Conservation (phyloP, 306 rosid genomes). For the Cicer chorassanicum region DNA sequence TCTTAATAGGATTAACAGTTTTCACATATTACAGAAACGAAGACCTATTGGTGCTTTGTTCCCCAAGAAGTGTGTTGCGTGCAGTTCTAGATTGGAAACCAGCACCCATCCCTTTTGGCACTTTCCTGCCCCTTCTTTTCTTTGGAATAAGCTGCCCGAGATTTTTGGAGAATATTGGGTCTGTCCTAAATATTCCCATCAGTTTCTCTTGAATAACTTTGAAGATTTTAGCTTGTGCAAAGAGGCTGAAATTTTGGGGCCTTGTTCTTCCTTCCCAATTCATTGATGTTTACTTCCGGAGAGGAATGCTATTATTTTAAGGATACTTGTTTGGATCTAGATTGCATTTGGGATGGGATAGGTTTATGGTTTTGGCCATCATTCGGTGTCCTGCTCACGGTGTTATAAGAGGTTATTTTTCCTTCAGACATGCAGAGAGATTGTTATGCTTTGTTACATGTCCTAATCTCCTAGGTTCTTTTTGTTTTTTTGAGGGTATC, state of each 20-base stretch:
- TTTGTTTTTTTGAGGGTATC: not conserved
- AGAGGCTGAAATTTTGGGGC: no score
- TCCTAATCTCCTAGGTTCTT: not conserved
- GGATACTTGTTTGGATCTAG: not conserved
- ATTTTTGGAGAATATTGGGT: not conserved
- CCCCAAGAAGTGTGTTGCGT: not conserved
- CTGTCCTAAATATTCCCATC: not conserved
- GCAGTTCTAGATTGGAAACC: slow-evolving; percentile 6
- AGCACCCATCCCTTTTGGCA: not conserved
- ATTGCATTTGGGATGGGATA: not conserved
- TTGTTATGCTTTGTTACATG: slow-evolving; percentile 15
- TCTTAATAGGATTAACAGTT: slow-evolving; percentile 14
- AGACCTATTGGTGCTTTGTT: not conserved
- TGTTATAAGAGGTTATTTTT: not conserved
- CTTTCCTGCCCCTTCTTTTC: not conserved
- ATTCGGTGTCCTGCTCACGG: not conserved
- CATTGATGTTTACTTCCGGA: not conserved
- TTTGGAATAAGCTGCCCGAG: slow-evolving; percentile 7
- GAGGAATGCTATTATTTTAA: not conserved
- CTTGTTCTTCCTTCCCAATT: not conserved
- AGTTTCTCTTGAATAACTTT: not conserved
- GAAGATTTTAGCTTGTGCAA: slow-evolving; percentile 1
- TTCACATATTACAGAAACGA: not conserved
- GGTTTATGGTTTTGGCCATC: not conserved
- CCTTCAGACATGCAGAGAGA: slow-evolving; percentile 11